Conservation (phyloP, 495 filamentous ascomycete species). For the Durotheca rogersii region DNA sequence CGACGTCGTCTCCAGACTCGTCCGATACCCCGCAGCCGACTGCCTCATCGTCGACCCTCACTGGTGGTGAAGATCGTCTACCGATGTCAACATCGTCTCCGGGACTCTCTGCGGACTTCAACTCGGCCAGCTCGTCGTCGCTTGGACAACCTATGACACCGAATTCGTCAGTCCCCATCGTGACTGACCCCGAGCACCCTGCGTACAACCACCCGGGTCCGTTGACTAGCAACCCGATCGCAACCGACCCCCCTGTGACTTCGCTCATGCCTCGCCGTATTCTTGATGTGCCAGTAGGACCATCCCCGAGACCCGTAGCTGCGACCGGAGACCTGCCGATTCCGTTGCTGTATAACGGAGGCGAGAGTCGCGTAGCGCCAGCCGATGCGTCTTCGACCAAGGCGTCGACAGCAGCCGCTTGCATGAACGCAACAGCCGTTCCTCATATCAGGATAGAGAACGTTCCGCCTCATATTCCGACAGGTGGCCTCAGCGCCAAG, state of each 20-base stretch:
- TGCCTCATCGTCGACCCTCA: background rate
- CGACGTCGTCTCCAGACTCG: background rate
- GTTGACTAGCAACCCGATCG: constrained; percentile 2
- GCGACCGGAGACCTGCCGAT: constrained; percentile 17
- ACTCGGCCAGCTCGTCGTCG: constrained; percentile 7
- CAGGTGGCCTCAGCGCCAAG: background rate
- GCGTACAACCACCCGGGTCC: constrained; percentile 6
- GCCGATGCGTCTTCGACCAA: background rate
- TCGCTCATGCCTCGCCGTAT: constrained; percentile 1
- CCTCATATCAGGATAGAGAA: constrained; percentile 25
- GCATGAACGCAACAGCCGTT: background rate
- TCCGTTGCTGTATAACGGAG: background rate
- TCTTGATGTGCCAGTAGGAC: background rate
- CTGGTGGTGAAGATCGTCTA: too few species aligned
- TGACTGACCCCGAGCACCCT: background rate
- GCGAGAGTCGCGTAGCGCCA: background rate
- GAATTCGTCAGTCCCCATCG: constrained; percentile 5
- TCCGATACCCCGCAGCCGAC: background rate
- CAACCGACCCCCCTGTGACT: background rate
- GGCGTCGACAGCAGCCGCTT: background rate
- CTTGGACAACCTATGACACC: constrained; percentile 14
- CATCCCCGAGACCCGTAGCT: constrained; percentile 1
- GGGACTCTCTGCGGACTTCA: constrained; percentile 22
- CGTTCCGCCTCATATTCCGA: constrained; percentile 14
- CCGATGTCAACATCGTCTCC: constrained; percentile 15